Evolutionary conservation across 2,329 filamentous ascomycete genomes (phyloP).

Genomic region (Mycogone perniciosa): DNA sequence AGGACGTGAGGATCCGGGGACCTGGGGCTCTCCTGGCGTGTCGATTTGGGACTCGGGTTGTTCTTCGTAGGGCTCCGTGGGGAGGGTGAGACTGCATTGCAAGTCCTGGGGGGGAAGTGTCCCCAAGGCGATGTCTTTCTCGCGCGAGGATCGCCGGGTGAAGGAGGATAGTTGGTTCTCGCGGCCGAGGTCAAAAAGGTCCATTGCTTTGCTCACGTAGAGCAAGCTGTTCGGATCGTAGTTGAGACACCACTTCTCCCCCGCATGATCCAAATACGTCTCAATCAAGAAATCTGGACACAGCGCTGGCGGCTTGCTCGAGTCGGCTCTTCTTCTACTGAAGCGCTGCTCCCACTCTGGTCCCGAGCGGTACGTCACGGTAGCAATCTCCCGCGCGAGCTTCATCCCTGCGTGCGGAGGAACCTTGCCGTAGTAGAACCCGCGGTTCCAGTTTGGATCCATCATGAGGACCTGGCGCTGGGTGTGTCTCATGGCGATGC

Average conservation of each 20-base stretch:
- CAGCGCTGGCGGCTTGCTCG: constrained; percentile 79
- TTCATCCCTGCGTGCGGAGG: constrained; percentile 98
- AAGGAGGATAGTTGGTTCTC: constrained; percentile 60
- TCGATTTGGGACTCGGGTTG: constrained; percentile 49
- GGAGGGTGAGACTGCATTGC: constrained; percentile 72
- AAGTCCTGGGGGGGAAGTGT: constrained; percentile 39
- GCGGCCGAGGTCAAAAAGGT: constrained; percentile 84
- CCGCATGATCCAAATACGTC: constrained; percentile 95
- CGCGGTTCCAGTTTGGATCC: constrained; percentile 94
- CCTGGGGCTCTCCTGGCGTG: constrained; percentile 20
- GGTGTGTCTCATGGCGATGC: constrained; percentile 96
- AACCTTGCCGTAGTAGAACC: constrained; percentile 83
- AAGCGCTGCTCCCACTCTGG: constrained; percentile 98
- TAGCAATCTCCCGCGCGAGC: constrained; percentile 92
- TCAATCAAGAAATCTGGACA: constrained; percentile 97
- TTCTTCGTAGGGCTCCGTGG: constrained; percentile 79
- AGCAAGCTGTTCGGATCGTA: constrained; percentile 94
- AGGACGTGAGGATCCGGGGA: constrained; percentile 43
- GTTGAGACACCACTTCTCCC: constrained; percentile 95
- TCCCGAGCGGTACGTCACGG: constrained; percentile 91
- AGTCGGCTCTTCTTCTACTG: constrained; percentile 77
- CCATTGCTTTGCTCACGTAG: constrained; percentile 98
- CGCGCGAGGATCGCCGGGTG: constrained; percentile 55
- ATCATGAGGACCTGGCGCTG: constrained; percentile 98
- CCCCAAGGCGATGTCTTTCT: constrained; percentile 49